phyloP scores from a whole-genome alignment of 2,329 filamentous ascomycete genomes.

The Periconia sp. region DNA sequence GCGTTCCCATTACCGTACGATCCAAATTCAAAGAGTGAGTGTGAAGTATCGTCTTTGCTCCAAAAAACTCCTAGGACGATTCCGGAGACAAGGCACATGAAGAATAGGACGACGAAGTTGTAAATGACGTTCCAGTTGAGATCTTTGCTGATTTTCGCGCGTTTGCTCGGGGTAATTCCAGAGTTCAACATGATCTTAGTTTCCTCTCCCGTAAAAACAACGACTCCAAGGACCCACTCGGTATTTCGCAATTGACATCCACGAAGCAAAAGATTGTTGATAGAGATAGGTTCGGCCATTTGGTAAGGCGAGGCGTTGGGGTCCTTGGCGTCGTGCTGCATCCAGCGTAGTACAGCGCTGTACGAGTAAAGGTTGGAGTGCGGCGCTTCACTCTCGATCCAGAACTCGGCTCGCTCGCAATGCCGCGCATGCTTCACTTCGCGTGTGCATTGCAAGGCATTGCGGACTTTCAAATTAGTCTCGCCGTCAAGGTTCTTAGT shows the following conservation, averaged over 20 bases:
- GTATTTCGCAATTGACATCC: constrained; percentile 95
- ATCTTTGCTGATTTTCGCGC: constrained; percentile 86
- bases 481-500: constrained; percentile 98
- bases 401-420: constrained; percentile 87
- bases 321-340: constrained; percentile 71
- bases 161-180: constrained; percentile 92
- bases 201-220: constrained; percentile 92
- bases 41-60: constrained; percentile 74
- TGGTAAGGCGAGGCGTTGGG: constrained; percentile 68
- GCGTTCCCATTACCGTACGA: constrained; percentile 76
- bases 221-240: constrained; percentile 91
- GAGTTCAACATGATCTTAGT: constrained; percentile 99
- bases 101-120: constrained; percentile 88
- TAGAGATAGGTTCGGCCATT: constrained; percentile 91
- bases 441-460: constrained; percentile 84
- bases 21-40: constrained; percentile 83
- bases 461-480: constrained; percentile 94
- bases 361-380: constrained; percentile 96
- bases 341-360: constrained; percentile 87
- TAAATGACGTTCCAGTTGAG: constrained; percentile 97
- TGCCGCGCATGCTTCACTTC: constrained; percentile 86
- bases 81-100: constrained; percentile 86
- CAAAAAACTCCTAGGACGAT: constrained; percentile 86
- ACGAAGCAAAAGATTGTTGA: constrained; percentile 93
- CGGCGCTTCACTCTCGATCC: constrained; percentile 86